Evolutionary conservation across 352 stramenopile genomes (phyloP), one percentile per base, ranked within the genome.

Genomic region (Pythium vanterpoolii): DNA sequence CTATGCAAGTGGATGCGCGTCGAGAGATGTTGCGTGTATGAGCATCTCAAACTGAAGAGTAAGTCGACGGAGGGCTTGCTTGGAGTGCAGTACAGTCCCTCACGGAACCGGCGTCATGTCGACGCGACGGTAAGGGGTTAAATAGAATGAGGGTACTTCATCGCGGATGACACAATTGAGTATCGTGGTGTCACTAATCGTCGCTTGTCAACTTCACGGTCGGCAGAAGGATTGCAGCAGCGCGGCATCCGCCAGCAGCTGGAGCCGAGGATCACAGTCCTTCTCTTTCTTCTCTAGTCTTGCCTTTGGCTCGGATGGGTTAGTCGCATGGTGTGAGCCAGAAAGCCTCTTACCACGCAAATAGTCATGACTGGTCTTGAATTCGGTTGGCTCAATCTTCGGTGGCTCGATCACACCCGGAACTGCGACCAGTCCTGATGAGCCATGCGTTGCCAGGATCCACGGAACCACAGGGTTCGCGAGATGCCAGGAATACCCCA

Each of bases 171-270:
- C 33, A 14, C 16, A 9, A 18, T 14, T 18, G 33, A 38, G n/a
- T 7, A 38, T 38, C 10, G 33, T 13, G 11, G 33, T 38, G 11
- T 14, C 33, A 38, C 33, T 48, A 11, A 7, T 14, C 19, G 21
- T 4, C 5, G 5, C 42, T n/a, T 10, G n/a, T 30, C 28, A 30
- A 11, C 55, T 68, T 67, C 68, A 74, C 9, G 56, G 55, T 33
- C 74, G 64, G 24, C 77, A 83, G 38, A 91, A 79, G 5, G 76
- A 88, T 47, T 91, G 79, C 47, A 89, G 63, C 26, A 91, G 64
- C 9, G 82, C 82, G 3, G 82, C 82, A 42, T 91, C 83, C 3
- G 82, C 82, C 23, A 91, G 65, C n/a, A 91, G 72, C 57, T 90
- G 77, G 21, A 93, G 66, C 4, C 71, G 76, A 14, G 78, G 78